These are phyloP conservation scores for Phytopythium chamaehyphon DNA, from an alignment of 352 stramenopile species.

Conservation along the genomic window DNA sequence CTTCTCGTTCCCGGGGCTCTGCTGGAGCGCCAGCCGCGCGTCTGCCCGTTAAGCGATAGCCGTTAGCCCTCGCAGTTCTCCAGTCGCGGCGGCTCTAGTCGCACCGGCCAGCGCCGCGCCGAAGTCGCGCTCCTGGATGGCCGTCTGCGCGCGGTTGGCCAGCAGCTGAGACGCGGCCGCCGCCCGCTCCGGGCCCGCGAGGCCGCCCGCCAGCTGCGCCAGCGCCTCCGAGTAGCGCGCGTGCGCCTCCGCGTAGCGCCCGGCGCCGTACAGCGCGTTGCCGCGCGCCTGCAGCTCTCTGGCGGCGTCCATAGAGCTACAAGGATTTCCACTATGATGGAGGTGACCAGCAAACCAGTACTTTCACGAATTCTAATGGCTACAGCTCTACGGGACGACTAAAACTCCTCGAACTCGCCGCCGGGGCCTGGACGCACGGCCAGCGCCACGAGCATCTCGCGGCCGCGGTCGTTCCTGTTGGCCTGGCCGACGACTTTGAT, in stretches of 20 bases:
- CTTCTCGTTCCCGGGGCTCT: constrained; percentile 62
- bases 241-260: constrained; percentile 55
- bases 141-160: constrained; percentile 66
- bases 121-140: constrained; percentile 74
- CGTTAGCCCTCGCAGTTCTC: neutral
- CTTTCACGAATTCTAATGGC: too few relatives aligned
- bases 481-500: neutral
- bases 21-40: constrained; percentile 43
- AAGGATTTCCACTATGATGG: too few relatives aligned
- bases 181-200: neutral
- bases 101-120: constrained; percentile 49
- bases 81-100: neutral
- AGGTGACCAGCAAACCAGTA: too few relatives aligned
- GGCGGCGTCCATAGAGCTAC: constrained; percentile 7
- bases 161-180: constrained; percentile 33
- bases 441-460: neutral
- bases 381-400: neutral
- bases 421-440: neutral
- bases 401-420: constrained; percentile 5
- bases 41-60: constrained; percentile 39
- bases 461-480: constrained; percentile 2
- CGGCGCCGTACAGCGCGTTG: constrained; percentile 49
- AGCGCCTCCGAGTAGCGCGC: constrained; percentile 46
- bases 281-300: constrained; percentile 37
- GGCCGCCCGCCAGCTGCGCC: constrained; percentile 14